phyloP scores from a whole-genome alignment of 352 stramenopile genomes.

The Pythium angustatum region DNA sequence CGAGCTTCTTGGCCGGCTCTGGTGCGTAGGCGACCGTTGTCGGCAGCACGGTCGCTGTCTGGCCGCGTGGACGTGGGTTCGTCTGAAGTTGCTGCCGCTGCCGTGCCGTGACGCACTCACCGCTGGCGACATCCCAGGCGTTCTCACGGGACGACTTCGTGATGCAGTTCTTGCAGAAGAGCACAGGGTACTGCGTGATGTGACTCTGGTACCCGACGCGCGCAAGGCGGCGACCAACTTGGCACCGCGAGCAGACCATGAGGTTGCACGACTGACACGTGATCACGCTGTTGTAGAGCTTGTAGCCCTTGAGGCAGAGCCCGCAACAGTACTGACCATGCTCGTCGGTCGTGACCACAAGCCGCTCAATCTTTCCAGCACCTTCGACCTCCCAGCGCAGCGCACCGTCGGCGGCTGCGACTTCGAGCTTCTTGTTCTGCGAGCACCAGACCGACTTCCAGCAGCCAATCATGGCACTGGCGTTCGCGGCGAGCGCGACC shows the following conservation, averaged over 20 bases:
- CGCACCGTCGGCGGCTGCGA: slow-evolving; percentile 22
- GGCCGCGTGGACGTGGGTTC: neutral
- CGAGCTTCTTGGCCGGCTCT: too few relatives aligned
- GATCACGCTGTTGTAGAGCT: slow-evolving; percentile 27
- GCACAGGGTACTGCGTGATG: slow-evolving; percentile 17
- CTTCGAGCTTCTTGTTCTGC: slow-evolving; percentile 74
- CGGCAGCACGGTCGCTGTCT: neutral
- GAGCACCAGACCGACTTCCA: slow-evolving; percentile 64
- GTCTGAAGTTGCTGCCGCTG: neutral
- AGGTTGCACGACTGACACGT: slow-evolving; percentile 32
- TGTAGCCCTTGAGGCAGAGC: slow-evolving; percentile 27
- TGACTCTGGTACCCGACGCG: slow-evolving; percentile 7
- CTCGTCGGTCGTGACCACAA: slow-evolving; percentile 23
- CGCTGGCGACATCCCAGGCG: slow-evolving; percentile 16
- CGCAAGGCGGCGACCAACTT: slow-evolving; percentile 18
- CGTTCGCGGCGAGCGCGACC: slow-evolving; percentile 43
- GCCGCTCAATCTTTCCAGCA: slow-evolving; percentile 4
- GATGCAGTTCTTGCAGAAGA: slow-evolving; percentile 31
- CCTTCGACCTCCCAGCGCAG: slow-evolving; percentile 13
- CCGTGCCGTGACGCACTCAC: slow-evolving; percentile 5
- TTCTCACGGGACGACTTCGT: slow-evolving; percentile 17
- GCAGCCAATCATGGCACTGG: slow-evolving; percentile 52
- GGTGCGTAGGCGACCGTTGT: too few relatives aligned
- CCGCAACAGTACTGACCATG: slow-evolving; percentile 28
- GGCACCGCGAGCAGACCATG: slow-evolving; percentile 31